These are phyloP conservation scores for Pittosporum tobira DNA, from an alignment of 129 eudicot genomes.

Conservation along the genomic window DNA sequence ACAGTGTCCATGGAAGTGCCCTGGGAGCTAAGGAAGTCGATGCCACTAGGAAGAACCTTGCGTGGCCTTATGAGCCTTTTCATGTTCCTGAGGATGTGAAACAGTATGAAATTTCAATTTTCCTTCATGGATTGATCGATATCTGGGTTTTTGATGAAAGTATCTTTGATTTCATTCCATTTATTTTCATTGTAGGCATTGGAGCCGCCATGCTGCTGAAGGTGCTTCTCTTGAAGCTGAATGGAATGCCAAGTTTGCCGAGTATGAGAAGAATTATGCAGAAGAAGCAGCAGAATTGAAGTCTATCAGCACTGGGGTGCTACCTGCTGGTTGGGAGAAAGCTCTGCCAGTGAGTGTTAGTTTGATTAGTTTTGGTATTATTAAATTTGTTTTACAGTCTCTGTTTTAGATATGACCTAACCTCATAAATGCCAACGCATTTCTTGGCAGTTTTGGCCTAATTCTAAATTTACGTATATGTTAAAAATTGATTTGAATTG, in stretches of 20 bases:
- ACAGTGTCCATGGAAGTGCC: conserved; percentile 86
- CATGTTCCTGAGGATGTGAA: conserved; percentile 92
- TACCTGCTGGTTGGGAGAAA: conserved; percentile 10
- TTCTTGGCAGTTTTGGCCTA: background rate
- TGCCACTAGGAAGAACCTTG: conserved; percentile 79
- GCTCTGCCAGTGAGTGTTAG: conserved; percentile 10
- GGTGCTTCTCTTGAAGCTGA: conserved; percentile 86
- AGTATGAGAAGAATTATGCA: conserved; percentile 64
- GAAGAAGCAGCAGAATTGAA: conserved; percentile 10
- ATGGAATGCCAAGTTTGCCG: conserved; percentile 80
- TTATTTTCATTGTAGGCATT: conserved; percentile 42
- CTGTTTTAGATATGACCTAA: too few relatives aligned
- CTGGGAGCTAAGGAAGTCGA: conserved; percentile 88
- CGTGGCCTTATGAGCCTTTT: conserved; percentile 96
- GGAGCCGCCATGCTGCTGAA: conserved; percentile 81
- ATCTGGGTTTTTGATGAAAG: background rate
- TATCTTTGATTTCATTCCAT: conserved; percentile 1
- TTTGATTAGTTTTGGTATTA: too few relatives aligned
- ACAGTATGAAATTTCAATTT: conserved; percentile 28
- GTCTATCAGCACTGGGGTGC: conserved; percentile 10
- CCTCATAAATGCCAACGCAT: too few relatives aligned
- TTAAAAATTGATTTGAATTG: too few relatives aligned
- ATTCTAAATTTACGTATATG: background rate
- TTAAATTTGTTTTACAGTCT: too few relatives aligned
- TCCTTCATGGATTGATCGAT: background rate